phyloP scores from a whole-genome alignment of 139 green algal species.

The Gonium pectorale region DNA sequence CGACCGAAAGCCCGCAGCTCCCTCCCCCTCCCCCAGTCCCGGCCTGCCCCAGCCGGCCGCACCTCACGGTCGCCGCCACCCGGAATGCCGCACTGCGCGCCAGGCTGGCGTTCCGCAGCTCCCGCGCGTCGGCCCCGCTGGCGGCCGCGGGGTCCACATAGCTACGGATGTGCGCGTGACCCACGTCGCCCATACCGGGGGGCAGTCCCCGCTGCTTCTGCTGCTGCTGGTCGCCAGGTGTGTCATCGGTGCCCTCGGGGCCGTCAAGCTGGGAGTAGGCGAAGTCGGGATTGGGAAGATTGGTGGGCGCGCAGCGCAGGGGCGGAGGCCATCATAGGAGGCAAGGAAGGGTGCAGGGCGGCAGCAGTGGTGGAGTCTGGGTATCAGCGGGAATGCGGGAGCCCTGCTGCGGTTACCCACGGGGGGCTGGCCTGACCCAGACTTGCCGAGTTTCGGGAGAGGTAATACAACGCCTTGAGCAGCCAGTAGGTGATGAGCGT shows the following conservation, averaged over 20 bases:
- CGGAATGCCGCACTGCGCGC: constrained; percentile 19
- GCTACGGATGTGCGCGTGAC: constrained; percentile 34
- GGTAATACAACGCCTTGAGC: background rate
- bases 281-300: too few species aligned
- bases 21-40: too few species aligned
- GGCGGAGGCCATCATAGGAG: too few species aligned
- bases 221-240: background rate
- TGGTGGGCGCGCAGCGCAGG: too few species aligned
- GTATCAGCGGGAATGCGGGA: too few species aligned
- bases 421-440: too few species aligned
- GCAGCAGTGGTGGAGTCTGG: too few species aligned
- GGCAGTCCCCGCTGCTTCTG: background rate
- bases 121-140: background rate
- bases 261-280: background rate
- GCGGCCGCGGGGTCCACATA: background rate
- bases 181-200: background rate
- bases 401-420: too few species aligned
- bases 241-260: background rate
- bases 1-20: too few species aligned
- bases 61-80: constrained; percentile 8
- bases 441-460: background rate
- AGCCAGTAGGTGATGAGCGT: constrained; percentile 18
- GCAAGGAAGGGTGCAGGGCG: too few species aligned
- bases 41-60: background rate
- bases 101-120: constrained; percentile 1